phyloP scores from a whole-genome alignment of 2,329 filamentous ascomycete genomes.

The Fusarium incarnatum region DNA sequence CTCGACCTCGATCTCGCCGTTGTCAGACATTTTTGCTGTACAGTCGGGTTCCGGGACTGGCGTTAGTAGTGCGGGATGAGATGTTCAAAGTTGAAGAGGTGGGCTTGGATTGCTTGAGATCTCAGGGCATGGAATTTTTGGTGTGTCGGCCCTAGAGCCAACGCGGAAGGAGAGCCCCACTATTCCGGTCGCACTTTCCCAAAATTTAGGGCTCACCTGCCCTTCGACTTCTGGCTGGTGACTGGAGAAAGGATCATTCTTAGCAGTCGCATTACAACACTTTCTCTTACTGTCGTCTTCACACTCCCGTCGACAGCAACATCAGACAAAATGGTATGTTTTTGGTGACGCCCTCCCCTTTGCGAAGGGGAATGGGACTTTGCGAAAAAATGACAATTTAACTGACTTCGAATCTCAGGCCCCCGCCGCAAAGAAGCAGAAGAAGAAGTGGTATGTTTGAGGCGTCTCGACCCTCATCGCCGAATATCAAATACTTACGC shows the following conservation, averaged over 20 bases:
- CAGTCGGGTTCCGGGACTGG: slow-evolving; percentile 52
- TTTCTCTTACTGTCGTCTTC: slow-evolving; percentile 47
- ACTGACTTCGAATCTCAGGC: slow-evolving; percentile 50
- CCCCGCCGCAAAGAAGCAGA: slow-evolving; percentile 63
- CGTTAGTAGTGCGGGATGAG: slow-evolving; percentile 53
- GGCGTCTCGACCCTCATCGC: slow-evolving; percentile 23
- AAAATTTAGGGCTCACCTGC: slow-evolving; percentile 31
- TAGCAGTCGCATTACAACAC: slow-evolving; percentile 41
- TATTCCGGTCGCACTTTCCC: slow-evolving; percentile 18
- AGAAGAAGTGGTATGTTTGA: slow-evolving; percentile 60
- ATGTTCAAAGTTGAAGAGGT: slow-evolving; percentile 43
- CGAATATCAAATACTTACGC: slow-evolving; percentile 35
- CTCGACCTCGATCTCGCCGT: slow-evolving; percentile 93
- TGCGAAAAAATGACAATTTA: slow-evolving; percentile 25
- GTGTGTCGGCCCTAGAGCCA: slow-evolving; percentile 8
- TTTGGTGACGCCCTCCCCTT: slow-evolving; percentile 14
- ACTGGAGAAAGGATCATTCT: slow-evolving; percentile 29
- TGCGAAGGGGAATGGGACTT: neutral
- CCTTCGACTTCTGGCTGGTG: slow-evolving; percentile 50
- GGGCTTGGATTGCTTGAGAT: slow-evolving; percentile 18
- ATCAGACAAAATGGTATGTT: slow-evolving; percentile 60
- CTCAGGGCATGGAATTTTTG: slow-evolving; percentile 13
- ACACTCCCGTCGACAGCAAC: slow-evolving; percentile 53
- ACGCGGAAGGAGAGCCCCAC: slow-evolving; percentile 1
- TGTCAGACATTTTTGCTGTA: slow-evolving; percentile 85